phyloP scores from a whole-genome alignment of 148 eudicot genomes.

The Cornus controversa region DNA sequence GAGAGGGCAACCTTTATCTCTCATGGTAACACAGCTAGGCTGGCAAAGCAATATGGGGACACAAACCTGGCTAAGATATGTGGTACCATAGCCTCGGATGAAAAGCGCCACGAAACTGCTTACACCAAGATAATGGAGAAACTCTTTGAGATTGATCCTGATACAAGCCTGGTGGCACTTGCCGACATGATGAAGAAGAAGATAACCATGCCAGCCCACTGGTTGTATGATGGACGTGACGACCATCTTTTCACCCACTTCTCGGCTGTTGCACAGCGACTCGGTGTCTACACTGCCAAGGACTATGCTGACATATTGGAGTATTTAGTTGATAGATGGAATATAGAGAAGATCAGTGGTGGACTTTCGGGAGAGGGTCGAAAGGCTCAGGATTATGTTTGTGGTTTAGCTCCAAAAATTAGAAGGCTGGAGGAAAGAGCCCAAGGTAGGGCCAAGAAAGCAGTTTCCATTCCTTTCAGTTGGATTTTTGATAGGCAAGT shows the following conservation, averaged over 20 bases:
- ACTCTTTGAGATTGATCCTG: slow-evolving; percentile 38
- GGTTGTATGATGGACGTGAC: slow-evolving; percentile 36
- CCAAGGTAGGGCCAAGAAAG: slow-evolving; percentile 22
- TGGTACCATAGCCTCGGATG: slow-evolving; percentile 38
- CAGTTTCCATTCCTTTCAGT: slow-evolving; percentile 27
- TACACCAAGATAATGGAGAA: slow-evolving; percentile 37
- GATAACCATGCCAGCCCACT: slow-evolving; percentile 40
- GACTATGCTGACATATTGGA: slow-evolving; percentile 36
- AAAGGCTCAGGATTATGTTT: slow-evolving; percentile 30
- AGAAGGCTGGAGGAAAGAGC: slow-evolving; percentile 32
- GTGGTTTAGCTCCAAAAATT: slow-evolving; percentile 28
- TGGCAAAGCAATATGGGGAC: slow-evolving; percentile 37
- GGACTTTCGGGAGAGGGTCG: slow-evolving; percentile 28
- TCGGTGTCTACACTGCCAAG: slow-evolving; percentile 32
- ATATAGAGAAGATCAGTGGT: slow-evolving; percentile 26
- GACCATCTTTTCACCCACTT: slow-evolving; percentile 28
- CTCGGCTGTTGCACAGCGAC: slow-evolving; percentile 30
- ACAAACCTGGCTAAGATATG: slow-evolving; percentile 34
- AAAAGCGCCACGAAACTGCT: slow-evolving; percentile 38
- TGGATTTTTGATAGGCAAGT: slow-evolving; percentile 31
- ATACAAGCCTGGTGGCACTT: slow-evolving; percentile 24
- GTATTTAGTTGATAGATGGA: slow-evolving; percentile 23
- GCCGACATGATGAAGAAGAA: slow-evolving; percentile 45
- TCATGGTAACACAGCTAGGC: slow-evolving; percentile 42
- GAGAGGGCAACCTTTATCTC: slow-evolving; percentile 40